These are phyloP conservation scores for Gamarada debralockiae DNA, from an alignment of 495 filamentous ascomycete genomes.

Conservation along the genomic window DNA sequence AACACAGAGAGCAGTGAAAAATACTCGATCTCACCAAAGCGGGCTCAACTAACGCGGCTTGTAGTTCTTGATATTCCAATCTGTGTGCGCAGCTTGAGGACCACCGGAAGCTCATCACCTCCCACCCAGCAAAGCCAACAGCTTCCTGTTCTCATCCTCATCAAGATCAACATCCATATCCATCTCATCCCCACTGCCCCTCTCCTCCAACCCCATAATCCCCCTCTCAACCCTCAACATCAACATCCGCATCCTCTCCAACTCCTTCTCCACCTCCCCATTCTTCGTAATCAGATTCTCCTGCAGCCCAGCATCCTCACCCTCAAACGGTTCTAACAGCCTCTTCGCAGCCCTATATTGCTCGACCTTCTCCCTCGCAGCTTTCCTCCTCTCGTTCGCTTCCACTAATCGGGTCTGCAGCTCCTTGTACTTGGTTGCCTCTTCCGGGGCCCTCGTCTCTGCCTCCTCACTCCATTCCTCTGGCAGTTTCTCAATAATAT, in stretches of 20 bases:
- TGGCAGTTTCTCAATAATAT: constrained; percentile 40
- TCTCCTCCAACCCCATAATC: constrained; percentile 30
- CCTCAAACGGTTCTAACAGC: constrained; percentile 56
- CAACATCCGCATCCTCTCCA: constrained; percentile 74
- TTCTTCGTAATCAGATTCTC: constrained; percentile 73
- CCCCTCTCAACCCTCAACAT: constrained; percentile 66
- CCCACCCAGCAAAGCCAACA: neutral
- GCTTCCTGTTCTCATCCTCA: neutral
- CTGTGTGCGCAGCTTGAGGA: no score
- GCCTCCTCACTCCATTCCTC: constrained; percentile 34
- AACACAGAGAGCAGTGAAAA: no score
- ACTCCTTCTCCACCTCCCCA: constrained; percentile 67
- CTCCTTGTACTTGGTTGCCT: constrained; percentile 47
- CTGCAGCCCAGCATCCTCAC: constrained; percentile 58
- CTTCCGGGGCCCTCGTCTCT: constrained; percentile 24
- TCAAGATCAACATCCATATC: constrained; percentile 32
- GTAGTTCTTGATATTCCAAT: no score
- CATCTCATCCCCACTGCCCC: constrained; percentile 21
- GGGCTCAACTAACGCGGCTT: no score
- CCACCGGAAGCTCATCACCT: neutral
- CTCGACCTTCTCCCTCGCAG: constrained; percentile 49
- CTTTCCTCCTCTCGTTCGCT: constrained; percentile 49
- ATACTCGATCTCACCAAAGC: no score
- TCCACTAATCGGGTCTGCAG: constrained; percentile 46
- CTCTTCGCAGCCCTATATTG: constrained; percentile 52